These are phyloP conservation scores for Taiwanofungus camphoratus DNA, from an alignment of 1,284 basidiomycete species.

Conservation along the genomic window DNA sequence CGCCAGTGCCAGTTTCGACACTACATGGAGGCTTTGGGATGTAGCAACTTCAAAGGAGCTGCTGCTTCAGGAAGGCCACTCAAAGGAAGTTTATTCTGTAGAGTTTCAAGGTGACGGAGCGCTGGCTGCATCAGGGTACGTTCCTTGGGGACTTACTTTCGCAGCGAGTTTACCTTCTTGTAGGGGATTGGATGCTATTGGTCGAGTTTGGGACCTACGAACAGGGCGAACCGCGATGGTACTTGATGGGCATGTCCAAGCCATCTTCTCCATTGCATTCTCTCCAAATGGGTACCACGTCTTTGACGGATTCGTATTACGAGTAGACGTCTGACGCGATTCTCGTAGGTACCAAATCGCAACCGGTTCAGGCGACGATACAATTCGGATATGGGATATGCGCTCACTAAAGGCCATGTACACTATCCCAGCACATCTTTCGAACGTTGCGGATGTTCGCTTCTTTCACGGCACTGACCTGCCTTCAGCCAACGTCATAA, in stretches of 20 bases:
- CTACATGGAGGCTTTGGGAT: conserved; percentile 99
- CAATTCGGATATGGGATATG: conserved; percentile 98
- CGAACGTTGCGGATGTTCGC: conserved; percentile 90
- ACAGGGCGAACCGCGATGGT: conserved; percentile 98
- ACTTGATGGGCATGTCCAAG: conserved; percentile 93
- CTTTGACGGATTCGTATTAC: not conserved
- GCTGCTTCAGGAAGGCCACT: conserved; percentile 93
- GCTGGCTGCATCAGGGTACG: conserved; percentile 86
- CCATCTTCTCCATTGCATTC: conserved; percentile 89
- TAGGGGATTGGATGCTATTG: conserved; percentile 94
- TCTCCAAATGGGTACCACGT: conserved; percentile 85
- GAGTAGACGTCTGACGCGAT: not conserved
- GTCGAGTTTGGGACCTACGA: conserved; percentile 93
- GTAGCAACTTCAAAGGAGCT: conserved; percentile 77
- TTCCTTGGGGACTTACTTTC: conserved; percentile 8
- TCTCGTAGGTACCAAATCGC: conserved; percentile 85
- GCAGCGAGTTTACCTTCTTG: conserved; percentile 9
- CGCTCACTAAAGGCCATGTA: conserved; percentile 88
- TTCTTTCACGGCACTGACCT: conserved; percentile 73
- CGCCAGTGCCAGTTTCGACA: conserved; percentile 95
- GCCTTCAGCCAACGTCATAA: conserved; percentile 30
- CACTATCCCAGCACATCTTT: conserved; percentile 94
- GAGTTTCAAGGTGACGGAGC: conserved; percentile 97
- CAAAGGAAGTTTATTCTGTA: conserved; percentile 92
- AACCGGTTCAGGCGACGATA: conserved; percentile 95